A percentile compares a stretch with the other conserved stretches of the same genome.
These are phyloP conservation scores for Auricularia auricula-judae DNA, from an alignment of 768 basidiomycete species.

Conservation along the genomic window DNA sequence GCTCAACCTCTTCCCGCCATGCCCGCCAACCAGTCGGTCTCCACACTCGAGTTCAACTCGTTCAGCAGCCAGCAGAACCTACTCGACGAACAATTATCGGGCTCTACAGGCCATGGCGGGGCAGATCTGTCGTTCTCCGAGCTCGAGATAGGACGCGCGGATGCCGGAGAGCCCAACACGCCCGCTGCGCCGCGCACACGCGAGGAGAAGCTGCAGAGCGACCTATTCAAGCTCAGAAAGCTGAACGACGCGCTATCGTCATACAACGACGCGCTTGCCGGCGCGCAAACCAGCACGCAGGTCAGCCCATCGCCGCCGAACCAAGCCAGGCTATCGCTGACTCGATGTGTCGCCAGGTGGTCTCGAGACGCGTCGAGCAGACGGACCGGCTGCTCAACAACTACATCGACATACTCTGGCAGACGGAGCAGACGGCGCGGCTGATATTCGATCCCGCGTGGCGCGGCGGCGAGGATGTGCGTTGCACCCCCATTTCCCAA, in stretches of 20 bases:
- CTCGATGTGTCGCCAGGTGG: conserved; percentile 30
- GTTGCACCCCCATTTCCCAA: conserved; percentile 12
- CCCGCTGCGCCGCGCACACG: conserved; percentile 17
- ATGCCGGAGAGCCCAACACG: not conserved
- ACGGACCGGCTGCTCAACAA: conserved; percentile 67
- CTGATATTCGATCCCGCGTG: conserved; percentile 69
- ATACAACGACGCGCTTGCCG: conserved; percentile 57
- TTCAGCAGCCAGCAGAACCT: not conserved
- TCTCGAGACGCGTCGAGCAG: conserved; percentile 54
- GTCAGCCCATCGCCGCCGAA: conserved; percentile 24
- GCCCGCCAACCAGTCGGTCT: not conserved
- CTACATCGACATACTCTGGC: conserved; percentile 58
- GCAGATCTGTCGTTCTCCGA: not conserved
- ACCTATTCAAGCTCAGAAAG: conserved; percentile 61
- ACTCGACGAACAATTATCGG: not conserved
- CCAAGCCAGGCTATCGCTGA: too few relatives aligned
- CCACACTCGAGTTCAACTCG: not conserved
- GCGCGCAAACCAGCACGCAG: conserved; percentile 58
- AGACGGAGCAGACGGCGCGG: conserved; percentile 56
- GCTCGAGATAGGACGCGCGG: not conserved
- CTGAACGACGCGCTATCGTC: conserved; percentile 58
- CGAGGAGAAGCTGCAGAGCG: conserved; percentile 67
- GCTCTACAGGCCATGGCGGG: not conserved
- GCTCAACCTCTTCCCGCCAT: too few relatives aligned
- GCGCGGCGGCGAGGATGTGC: conserved; percentile 62